Evolutionary conservation across 345 rosid species (phyloP).

Genomic region (Aquilaria yunnanensis): DNA sequence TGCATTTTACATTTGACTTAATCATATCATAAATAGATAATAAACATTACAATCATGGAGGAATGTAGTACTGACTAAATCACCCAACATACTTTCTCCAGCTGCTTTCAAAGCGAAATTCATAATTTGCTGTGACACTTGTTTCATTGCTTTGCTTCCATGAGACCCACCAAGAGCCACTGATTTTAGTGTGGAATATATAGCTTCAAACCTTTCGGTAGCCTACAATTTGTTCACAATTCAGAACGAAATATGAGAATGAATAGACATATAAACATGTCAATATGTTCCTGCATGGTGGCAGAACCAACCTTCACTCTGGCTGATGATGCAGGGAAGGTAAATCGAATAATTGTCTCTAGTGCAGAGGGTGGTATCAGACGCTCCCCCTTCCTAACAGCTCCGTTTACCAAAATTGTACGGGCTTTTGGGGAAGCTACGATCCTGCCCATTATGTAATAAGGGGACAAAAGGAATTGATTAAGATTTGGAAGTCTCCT

Average conservation of each 20-base stretch:
- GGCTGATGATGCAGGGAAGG: slow-evolving; percentile 59
- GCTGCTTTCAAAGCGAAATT: slow-evolving; percentile 48
- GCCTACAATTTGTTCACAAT: slow-evolving; percentile 37
- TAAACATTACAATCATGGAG: background rate
- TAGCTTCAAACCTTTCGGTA: slow-evolving; percentile 68
- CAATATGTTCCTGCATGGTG: background rate
- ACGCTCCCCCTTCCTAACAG: slow-evolving; percentile 69
- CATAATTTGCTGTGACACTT: slow-evolving; percentile 55
- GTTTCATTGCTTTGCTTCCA: slow-evolving; percentile 79
- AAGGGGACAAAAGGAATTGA: background rate
- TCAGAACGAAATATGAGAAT: slow-evolving; percentile 10
- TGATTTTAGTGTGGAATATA: slow-evolving; percentile 55
- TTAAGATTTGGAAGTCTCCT: background rate
- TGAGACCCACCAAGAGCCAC: slow-evolving; percentile 67
- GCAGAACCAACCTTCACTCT: slow-evolving; percentile 50
- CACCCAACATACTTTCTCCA: slow-evolving; percentile 49
- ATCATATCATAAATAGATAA: background rate
- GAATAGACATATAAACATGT: background rate
- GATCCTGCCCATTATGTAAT: slow-evolving; percentile 31
- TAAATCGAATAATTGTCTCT: slow-evolving; percentile 51
- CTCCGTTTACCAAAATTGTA: slow-evolving; percentile 59
- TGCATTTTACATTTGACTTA: no score
- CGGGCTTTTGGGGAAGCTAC: slow-evolving; percentile 54
- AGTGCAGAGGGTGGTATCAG: slow-evolving; percentile 57
- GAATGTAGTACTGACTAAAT: background rate